Evolutionary conservation across 2,329 filamentous ascomycete species (phyloP).

Genomic region (Alternaria novae-zelandiae): DNA sequence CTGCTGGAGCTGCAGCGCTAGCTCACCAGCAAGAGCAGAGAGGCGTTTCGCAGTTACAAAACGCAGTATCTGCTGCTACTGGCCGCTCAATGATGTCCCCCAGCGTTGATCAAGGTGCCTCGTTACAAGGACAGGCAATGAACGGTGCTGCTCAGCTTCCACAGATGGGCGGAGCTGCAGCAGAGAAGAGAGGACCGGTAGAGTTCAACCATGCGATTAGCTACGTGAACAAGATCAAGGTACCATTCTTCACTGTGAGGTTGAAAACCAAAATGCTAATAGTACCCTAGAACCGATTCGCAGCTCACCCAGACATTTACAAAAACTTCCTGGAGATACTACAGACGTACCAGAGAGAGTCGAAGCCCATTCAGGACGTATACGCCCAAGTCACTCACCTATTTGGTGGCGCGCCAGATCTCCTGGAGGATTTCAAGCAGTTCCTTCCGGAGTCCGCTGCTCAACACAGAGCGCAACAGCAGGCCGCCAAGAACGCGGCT

Average conservation of each 20-base stretch:
- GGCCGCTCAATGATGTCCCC: slow-evolving; percentile 61
- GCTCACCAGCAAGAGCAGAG: slow-evolving; percentile 70
- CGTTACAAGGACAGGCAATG: slow-evolving; percentile 63
- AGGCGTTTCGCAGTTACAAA: slow-evolving; percentile 70
- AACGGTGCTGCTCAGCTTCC: slow-evolving; percentile 67
- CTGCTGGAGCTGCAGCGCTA: slow-evolving; percentile 49
- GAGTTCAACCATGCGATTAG: slow-evolving; percentile 99
- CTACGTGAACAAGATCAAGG: slow-evolving; percentile 99
- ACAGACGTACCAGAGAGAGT: slow-evolving; percentile 97
- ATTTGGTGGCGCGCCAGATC: slow-evolving; percentile 90
- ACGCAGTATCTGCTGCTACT: slow-evolving; percentile 65
- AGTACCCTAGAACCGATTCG: slow-evolving; percentile 81
- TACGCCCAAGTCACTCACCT: slow-evolving; percentile 95
- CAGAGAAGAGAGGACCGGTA: slow-evolving; percentile 88
- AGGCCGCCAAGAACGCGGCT: slow-evolving; percentile 66
- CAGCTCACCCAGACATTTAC: slow-evolving; percentile 96
- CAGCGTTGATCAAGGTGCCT: slow-evolving; percentile 54
- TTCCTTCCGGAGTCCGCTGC: slow-evolving; percentile 91
- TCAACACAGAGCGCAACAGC: slow-evolving; percentile 62
- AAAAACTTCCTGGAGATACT: slow-evolving; percentile 98
- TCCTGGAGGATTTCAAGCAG: slow-evolving; percentile 98
- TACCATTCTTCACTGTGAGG: slow-evolving; percentile 51
- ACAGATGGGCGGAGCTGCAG: slow-evolving; percentile 59
- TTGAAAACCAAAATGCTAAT: slow-evolving; percentile 14
- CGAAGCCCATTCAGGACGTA: slow-evolving; percentile 97